Evolutionary conservation across 2,329 filamentous ascomycete species (phyloP).

Genomic region (Colletotrichum spaethianum): DNA sequence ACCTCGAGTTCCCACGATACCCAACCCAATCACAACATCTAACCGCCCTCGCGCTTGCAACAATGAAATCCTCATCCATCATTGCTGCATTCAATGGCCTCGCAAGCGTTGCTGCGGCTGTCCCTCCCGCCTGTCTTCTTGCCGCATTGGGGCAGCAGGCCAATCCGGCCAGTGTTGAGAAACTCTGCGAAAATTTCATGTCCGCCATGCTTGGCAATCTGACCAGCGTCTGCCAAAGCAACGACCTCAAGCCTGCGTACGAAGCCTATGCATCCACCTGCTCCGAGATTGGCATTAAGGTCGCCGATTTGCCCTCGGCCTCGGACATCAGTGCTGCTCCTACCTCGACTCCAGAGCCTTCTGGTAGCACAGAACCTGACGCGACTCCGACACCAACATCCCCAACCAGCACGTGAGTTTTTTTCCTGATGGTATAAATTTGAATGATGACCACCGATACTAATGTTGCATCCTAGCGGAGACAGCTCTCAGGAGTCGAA

Average conservation of each 20-base stretch:
- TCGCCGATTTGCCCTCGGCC: conserved; percentile 13
- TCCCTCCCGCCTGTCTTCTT: conserved; percentile 42
- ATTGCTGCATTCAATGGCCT: conserved; percentile 33
- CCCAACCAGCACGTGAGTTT: conserved; percentile 21
- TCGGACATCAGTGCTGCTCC: not conserved
- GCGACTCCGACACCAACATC: conserved; percentile 9
- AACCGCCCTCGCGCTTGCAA: not conserved
- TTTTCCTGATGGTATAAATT: not conserved
- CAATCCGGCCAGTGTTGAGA: conserved; percentile 24
- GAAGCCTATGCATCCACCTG: conserved; percentile 35
- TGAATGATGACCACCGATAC: not conserved
- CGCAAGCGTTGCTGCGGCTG: conserved; percentile 26
- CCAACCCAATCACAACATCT: not conserved
- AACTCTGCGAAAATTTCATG: conserved; percentile 39
- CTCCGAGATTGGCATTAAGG: conserved; percentile 18
- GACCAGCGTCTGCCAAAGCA: conserved; percentile 26
- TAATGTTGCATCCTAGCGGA: conserved; percentile 5
- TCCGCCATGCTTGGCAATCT: conserved; percentile 39
- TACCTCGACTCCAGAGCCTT: not conserved
- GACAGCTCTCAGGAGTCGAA: conserved; percentile 20
- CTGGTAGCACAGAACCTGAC: not conserved
- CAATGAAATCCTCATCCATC: conserved; percentile 21
- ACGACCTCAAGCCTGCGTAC: conserved; percentile 31
- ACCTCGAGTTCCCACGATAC: not conserved
- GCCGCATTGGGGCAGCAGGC: conserved; percentile 38